Base-by-base conservation (phyloP, 2,329 filamentous ascomycete species). In the Alternaria angustiovoidea region DNA sequence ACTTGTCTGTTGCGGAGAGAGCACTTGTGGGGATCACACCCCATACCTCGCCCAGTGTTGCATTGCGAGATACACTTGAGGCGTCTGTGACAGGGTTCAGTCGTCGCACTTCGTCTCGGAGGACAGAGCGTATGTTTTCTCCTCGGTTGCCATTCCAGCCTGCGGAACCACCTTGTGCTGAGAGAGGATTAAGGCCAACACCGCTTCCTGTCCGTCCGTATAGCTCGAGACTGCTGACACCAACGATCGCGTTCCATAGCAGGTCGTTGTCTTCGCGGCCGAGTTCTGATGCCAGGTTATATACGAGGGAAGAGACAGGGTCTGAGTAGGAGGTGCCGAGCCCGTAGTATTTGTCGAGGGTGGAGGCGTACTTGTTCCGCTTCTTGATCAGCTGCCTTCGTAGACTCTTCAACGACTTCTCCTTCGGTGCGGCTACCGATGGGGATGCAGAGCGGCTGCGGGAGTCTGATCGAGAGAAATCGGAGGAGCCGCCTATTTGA, bases 211-310 rank as follows among this genome's bases (percentile, higher is more conserved):
- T 94, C 57, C 92, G 89, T 16, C 94, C 94, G 67, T 95, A 96
- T 1, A 97, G 85, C 75, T 97, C 94, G 79, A 96, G 89, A 16
- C 93, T 96, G n/a, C 91, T 93, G 36, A 97, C 92, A 6, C 95
- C 95, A 26, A 99, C 92, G 72, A 98, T 97, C 6, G 93, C 89
- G 59, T 97, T 86, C 95, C 95, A 99, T 14, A 99, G 84, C 22
- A 98, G 84, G 71, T 99, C 94, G 71, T 98, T 99, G 78, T 98
- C 94, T 83, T 98, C 95, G 54, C 94, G 91, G 63, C 95, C 95
- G 7, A 99, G 87, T 74, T 98, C 95, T 1, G 94, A 97, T 1
- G 94, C 95, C 14, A 99, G 84, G 0, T 93, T 96, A 79, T 98
- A 99, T 74, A 97, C 87, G 81, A 98, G 90, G 0, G 94, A 96